These are phyloP conservation scores for Vitis hybrid DNA, from an alignment of 177 flowering plant genomes.

Conservation along the genomic window DNA sequence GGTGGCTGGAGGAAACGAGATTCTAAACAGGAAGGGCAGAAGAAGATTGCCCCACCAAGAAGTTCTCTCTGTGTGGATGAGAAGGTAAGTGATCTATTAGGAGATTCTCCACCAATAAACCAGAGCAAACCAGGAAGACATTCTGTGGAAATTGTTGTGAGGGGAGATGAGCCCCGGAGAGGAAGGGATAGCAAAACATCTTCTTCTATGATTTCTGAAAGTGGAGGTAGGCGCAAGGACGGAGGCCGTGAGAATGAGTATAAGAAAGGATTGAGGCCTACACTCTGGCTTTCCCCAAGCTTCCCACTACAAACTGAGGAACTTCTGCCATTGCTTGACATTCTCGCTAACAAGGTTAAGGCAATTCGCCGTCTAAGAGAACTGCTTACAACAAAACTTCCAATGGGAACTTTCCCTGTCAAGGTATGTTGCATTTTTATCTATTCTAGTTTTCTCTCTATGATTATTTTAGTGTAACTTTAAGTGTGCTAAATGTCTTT, in stretches of 20 bases:
- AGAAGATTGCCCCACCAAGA: slow-evolving; percentile 62
- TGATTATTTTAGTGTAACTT: too few relatives aligned
- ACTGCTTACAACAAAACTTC: slow-evolving; percentile 92
- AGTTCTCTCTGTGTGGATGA: slow-evolving; percentile 75
- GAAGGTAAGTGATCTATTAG: slow-evolving; percentile 75
- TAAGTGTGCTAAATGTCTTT: too few relatives aligned
- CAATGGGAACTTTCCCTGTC: slow-evolving; percentile 92
- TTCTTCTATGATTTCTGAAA: slow-evolving; percentile 44
- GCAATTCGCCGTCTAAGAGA: slow-evolving; percentile 96
- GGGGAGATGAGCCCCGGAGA: slow-evolving; percentile 56
- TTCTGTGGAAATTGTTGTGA: slow-evolving; percentile 59
- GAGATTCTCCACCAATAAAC: slow-evolving; percentile 56
- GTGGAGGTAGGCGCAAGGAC: slow-evolving; percentile 51
- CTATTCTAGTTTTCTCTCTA: too few relatives aligned
- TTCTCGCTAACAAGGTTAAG: slow-evolving; percentile 96
- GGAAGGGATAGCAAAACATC: slow-evolving; percentile 47
- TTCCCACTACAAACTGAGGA: slow-evolving; percentile 91
- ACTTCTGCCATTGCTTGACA: slow-evolving; percentile 91
- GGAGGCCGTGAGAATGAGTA: slow-evolving; percentile 78
- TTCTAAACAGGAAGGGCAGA: slow-evolving; percentile 45
- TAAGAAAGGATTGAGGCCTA: slow-evolving; percentile 93
- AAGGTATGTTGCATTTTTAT: slow-evolving; percentile 53
- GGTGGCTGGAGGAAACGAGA: slow-evolving; percentile 78
- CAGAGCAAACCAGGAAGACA: slow-evolving; percentile 71
- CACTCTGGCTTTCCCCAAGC: slow-evolving; percentile 89